Evolutionary conservation across 768 basidiomycete genomes (phyloP).

Genomic region (Calocera viscosa): DNA sequence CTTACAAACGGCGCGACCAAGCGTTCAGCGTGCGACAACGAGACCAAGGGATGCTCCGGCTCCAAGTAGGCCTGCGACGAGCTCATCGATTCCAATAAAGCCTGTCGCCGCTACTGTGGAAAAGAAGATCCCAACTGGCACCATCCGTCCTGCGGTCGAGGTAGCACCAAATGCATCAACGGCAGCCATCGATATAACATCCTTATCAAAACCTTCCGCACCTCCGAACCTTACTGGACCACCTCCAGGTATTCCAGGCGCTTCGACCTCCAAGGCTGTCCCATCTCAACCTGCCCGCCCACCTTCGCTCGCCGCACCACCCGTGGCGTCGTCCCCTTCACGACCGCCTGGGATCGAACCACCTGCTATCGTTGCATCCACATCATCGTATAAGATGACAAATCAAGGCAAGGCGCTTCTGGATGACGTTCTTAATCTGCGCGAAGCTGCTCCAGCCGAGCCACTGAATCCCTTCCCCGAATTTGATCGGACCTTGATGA

Average conservation of each 20-base stretch:
- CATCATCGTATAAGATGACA: conserved; percentile 65
- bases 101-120: conserved; percentile 43
- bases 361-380: conserved; percentile 17
- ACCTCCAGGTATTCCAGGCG: conserved; percentile 21
- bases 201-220: background rate
- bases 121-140: conserved; percentile 30
- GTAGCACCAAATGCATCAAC: conserved; percentile 18
- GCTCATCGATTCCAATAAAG: conserved; percentile 32
- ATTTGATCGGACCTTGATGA: conserved; percentile 70
- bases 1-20: conserved; percentile 30
- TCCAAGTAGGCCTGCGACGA: conserved; percentile 26
- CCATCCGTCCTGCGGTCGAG: conserved; percentile 13
- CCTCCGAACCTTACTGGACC: conserved; percentile 36
- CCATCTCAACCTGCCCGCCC: conserved; percentile 18
- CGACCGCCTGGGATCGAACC: background rate
- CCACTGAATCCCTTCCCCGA: conserved; percentile 66
- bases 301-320: conserved; percentile 7
- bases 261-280: conserved; percentile 35
- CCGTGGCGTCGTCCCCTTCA: background rate
- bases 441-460: conserved; percentile 39
- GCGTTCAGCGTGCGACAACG: background rate
- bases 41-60: conserved; percentile 8
- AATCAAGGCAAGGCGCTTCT: conserved; percentile 71
- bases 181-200: conserved; percentile 28
- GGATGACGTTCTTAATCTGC: conserved; percentile 66